Base-by-base conservation (phyloP, 2,329 filamentous ascomycete species). In the Colletotrichum spinosum region DNA sequence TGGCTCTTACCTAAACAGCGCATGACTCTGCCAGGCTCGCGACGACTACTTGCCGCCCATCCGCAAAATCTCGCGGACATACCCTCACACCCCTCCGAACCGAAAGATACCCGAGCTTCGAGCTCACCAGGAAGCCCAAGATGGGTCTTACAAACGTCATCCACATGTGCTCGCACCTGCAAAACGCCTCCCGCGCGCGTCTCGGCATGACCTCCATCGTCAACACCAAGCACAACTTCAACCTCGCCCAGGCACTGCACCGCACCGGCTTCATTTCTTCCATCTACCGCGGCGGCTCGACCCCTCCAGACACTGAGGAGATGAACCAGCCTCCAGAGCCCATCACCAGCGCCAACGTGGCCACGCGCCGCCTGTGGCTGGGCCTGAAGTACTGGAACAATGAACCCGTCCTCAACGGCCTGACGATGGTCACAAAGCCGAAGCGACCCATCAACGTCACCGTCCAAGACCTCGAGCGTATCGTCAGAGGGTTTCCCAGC, bases 311-410 rank as follows among this genome's bases (percentile, higher is more conserved):
- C 17, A 78, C 80, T 2, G 79, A 83, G 17, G 72, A 80, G 25
- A 77, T 87, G 69, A 69, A 79, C 45, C 77, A 81, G 10, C 77
- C 85, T 34, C 82, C 88, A 11, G 86, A 86, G 67, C 82, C 81
- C 12, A 83, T 92, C 62, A 93, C 90, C 52, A 82, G 83, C 67
- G 83, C 82, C 72, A 97, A 97, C 78, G 87, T 93, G 42, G 86
- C 93, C 5, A 85, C 83, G 44, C 86, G 92, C 74, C 85, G 94
- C 66, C 81, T 97, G 70, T 97, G 94, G 94, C 79, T 97, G 11
- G 93, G 93, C 1, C 81, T 97, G 73, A 97, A 97, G 81, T 97
- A 97, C 85, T 92, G 88, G 87, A 89, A 94, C 70, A 91, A 91
- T 74, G 84, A 90, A 77, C 93, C 94, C 6, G 93, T 97, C 25